Percentiles rank a stretch among this genome's conserved stretches.
These are phyloP conservation scores for Diaporthe capsici DNA, from an alignment of 2,329 filamentous ascomycete species.

Conservation along the genomic window DNA sequence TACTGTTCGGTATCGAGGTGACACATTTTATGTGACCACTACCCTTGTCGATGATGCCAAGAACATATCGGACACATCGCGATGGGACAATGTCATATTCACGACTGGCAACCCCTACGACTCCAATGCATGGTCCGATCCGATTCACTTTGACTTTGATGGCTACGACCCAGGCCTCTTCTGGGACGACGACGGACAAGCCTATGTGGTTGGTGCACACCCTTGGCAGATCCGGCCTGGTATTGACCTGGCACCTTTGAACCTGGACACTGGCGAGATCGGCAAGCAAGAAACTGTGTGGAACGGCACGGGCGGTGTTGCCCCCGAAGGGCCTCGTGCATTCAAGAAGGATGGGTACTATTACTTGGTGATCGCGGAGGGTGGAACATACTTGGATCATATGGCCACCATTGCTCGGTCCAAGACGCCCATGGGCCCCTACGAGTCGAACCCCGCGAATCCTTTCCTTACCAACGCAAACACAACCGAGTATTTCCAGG, in stretches of 20 bases:
- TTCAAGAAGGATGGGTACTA: neutral
- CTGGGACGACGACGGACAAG: neutral
- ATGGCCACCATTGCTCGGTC: neutral
- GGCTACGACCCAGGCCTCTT: neutral
- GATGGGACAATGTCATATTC: neutral
- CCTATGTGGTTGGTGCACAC: neutral
- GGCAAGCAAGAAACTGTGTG: neutral
- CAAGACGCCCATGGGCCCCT: neutral
- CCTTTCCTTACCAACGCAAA: neutral
- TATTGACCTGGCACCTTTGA: neutral
- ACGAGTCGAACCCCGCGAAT: neutral
- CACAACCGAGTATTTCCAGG: neutral
- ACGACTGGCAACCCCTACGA: neutral
- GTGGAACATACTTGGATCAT: neutral
- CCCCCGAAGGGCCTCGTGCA: neutral
- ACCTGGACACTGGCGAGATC: neutral
- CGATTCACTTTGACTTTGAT: neutral
- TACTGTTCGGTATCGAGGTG: neutral
- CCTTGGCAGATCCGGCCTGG: neutral
- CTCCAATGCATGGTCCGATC: neutral
- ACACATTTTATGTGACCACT: neutral
- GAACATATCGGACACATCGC: neutral
- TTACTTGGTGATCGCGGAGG: neutral
- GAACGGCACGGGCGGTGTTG: neutral
- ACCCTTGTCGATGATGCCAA: neutral